Evolutionary conservation across 1,284 basidiomycete genomes (phyloP).

Genomic region (Entoloma clypeatum): DNA sequence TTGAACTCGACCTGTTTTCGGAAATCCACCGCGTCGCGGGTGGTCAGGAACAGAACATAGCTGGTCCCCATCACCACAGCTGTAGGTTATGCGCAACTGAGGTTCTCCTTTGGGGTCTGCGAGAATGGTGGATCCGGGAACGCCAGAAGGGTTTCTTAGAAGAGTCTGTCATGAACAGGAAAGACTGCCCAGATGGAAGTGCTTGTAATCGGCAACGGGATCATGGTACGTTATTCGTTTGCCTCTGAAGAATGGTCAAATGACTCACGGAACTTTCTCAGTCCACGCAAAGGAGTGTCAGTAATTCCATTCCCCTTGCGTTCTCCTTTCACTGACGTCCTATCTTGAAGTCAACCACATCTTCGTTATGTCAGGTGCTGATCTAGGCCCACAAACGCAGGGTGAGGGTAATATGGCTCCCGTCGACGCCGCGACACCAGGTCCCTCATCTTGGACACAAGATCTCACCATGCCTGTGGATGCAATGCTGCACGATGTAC

Average conservation of each 20-base stretch:
- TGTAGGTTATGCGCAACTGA: slow-evolving; percentile 72
- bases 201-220: slow-evolving; percentile 58
- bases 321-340: slow-evolving; percentile 5
- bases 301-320: slow-evolving; percentile 22
- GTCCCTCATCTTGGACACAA: too few species aligned
- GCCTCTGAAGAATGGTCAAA: neutral
- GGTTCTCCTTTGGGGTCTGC: slow-evolving; percentile 66
- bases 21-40: slow-evolving; percentile 57
- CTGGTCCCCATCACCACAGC: slow-evolving; percentile 51
- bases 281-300: slow-evolving; percentile 71
- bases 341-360: slow-evolving; percentile 33
- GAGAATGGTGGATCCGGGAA: slow-evolving; percentile 77
- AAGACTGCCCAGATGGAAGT: slow-evolving; percentile 60
- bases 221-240: slow-evolving; percentile 43
- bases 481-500: too few species aligned
- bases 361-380: slow-evolving; percentile 17
- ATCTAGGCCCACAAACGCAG: slow-evolving; percentile 3
- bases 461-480: too few species aligned
- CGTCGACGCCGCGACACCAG: too few species aligned
- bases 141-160: slow-evolving; percentile 62
- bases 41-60: slow-evolving; percentile 51
- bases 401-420: too few species aligned
- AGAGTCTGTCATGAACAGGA: slow-evolving; percentile 45
- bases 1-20: slow-evolving; percentile 64
- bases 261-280: slow-evolving; percentile 23